Conservation (phyloP, 371 early-diverging fungal species). For the Phascolomyces articulosus region DNA sequence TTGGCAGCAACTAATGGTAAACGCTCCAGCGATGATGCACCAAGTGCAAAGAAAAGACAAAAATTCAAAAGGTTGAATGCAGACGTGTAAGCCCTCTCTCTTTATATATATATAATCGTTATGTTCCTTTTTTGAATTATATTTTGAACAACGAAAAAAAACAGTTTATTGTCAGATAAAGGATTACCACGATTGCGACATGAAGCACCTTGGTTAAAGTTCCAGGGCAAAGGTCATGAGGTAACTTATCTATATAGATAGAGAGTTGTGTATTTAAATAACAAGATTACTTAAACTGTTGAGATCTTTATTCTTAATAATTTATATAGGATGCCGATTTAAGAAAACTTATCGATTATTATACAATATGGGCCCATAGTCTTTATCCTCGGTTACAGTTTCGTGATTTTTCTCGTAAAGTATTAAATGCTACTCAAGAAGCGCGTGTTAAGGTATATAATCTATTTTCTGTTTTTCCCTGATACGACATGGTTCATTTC, state of each 20-base stretch:
- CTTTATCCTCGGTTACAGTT: constrained; percentile 53
- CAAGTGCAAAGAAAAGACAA: background rate
- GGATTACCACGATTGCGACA: constrained; percentile 31
- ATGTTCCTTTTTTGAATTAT: background rate
- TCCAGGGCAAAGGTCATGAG: constrained; percentile 38
- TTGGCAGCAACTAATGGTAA: constrained; percentile 4
- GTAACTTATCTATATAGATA: constrained; percentile 12
- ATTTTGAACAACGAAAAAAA: background rate
- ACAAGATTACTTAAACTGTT: too few relatives aligned
- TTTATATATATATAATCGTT: background rate
- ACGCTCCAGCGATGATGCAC: background rate
- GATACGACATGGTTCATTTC: too few relatives aligned
- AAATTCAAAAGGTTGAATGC: constrained; percentile 12
- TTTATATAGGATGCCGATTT: constrained; percentile 39
- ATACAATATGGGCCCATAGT: constrained; percentile 59
- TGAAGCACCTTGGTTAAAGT: constrained; percentile 28
- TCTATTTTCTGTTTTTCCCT: too few relatives aligned
- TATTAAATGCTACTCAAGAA: constrained; percentile 40
- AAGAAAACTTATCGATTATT: constrained; percentile 49
- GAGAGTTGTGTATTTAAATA: too few relatives aligned
- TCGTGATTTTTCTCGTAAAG: constrained; percentile 40
- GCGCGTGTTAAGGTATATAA: constrained; percentile 29
- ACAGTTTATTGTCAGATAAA: constrained; percentile 27
- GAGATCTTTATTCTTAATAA: too few relatives aligned
- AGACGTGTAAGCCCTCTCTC: constrained; percentile 9